Conservation (phyloP, 805 yeast species). For the Schizosaccharomyces lindneri region DNA sequence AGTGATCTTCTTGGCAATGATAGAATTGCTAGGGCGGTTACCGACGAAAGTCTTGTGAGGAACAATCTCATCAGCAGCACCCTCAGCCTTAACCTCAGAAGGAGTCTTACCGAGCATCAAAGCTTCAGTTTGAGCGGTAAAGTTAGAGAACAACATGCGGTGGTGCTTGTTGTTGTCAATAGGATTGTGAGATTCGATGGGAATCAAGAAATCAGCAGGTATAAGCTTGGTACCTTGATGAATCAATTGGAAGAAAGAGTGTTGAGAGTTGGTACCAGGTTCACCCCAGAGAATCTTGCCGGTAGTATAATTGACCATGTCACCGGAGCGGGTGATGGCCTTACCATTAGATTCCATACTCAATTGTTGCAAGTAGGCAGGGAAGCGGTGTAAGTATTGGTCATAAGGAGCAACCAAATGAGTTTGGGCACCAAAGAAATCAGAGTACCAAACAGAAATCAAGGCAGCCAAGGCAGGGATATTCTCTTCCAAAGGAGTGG, state of each 20-base stretch:
- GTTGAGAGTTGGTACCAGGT: constrained; percentile 97
- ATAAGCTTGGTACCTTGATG: constrained; percentile 97
- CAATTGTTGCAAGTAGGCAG: constrained; percentile 95
- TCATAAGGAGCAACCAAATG: constrained; percentile 96
- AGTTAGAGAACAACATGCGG: constrained; percentile 95
- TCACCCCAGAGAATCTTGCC: constrained; percentile 93
- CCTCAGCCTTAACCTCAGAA: constrained; percentile 56
- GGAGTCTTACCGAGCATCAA: constrained; percentile 77
- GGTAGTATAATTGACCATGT: constrained; percentile 79
- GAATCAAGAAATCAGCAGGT: constrained; percentile 88
- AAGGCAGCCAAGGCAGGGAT: constrained; percentile 86
- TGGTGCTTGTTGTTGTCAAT: constrained; percentile 84
- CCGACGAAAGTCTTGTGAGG: constrained; percentile 95
- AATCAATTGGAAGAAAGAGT: constrained; percentile 95
- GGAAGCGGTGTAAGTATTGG: constrained; percentile 96
- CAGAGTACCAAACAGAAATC: constrained; percentile 92
- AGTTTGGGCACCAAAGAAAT: constrained; percentile 93
- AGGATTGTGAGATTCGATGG: constrained; percentile 92
- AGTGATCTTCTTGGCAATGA: constrained; percentile 81
- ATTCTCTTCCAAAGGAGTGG: constrained; percentile 69
- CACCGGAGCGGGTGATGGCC: constrained; percentile 79
- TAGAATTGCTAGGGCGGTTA: constrained; percentile 96
- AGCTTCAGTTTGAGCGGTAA: constrained; percentile 95
- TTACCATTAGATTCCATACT: constrained; percentile 99
- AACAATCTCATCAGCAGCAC: constrained; percentile 59